Conservation (phyloP, 139 green algal species). For the Parachlorella kessleri region DNA sequence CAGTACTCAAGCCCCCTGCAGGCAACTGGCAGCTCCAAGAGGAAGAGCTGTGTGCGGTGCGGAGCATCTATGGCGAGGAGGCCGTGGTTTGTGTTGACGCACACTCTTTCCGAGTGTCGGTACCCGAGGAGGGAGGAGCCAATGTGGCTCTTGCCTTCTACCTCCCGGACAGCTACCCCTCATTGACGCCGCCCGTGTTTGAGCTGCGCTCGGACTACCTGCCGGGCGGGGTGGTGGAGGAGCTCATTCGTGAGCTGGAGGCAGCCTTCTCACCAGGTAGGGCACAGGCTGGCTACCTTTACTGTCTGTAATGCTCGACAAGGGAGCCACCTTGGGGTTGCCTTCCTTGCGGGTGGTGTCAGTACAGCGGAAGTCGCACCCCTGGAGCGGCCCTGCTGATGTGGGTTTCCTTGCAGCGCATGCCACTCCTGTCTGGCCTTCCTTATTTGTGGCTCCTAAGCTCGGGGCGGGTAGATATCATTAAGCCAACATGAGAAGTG, state of each 20-base stretch:
- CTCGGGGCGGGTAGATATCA: too few species aligned
- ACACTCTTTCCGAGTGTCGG: background rate
- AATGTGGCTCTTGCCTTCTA: conserved; percentile 40
- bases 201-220: conserved; percentile 52
- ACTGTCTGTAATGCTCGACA: too few species aligned
- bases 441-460: too few species aligned
- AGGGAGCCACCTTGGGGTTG: too few species aligned
- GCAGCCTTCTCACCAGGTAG: background rate
- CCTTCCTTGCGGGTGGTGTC: too few species aligned
- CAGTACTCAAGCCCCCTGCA: background rate
- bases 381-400: too few species aligned
- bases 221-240: conserved; percentile 24
- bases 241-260: conserved; percentile 45
- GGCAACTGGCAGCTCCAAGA: conserved; percentile 35
- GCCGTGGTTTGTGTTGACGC: background rate
- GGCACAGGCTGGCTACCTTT: too few species aligned
- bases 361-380: too few species aligned
- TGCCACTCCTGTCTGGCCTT: too few species aligned
- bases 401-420: too few species aligned
- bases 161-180: conserved; percentile 66
- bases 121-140: background rate
- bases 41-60: conserved; percentile 64
- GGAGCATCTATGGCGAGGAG: conserved; percentile 69
- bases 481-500: too few species aligned
- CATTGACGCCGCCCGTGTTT: conserved; percentile 40